Evolutionary conservation across 23 red algal genomes (phyloP), one percentile per base, ranked within the genome.

Genomic region (Gracilaria domingensis): DNA sequence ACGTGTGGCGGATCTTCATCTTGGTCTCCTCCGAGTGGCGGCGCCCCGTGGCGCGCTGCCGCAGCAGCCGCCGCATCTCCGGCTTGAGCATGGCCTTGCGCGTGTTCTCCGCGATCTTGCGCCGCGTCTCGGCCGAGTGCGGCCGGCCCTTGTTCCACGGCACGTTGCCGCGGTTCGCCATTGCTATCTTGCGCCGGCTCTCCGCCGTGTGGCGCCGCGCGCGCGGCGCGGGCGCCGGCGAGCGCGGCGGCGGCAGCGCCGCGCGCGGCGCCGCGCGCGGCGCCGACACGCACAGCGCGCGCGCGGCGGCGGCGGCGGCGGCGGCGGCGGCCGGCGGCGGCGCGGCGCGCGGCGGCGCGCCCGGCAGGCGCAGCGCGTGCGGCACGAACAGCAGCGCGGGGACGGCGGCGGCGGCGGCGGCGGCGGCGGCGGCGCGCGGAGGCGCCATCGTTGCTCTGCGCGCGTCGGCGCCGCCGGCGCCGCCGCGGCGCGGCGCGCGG

Each of bases 101-200:
- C 26, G 93, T 93, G 4, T 64, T 60, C 66, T 85, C 83, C 26
- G 96, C 86, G 47, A 98, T 98, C 58, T 95, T 95, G 25, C 78
- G 88, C 20, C 76, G 82, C 30, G 96, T 98, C 83, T 95, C 96
- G 12, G 81, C 90, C 24, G 86, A 92, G 34, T 98, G 96, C 26
- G 89, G 54, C 21, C 79, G 78, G 33, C 96, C 96, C 87, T 95
- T 95, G 44, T 98, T 98, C 96, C 96, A 98, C 37, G 96, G 96
- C 40, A 95, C 78, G 20, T 86, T 77, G 23, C 96, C 96, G 33
- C 90, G 89, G 39, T 92, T 95, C 26, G 92, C 96, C 34, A 62
- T 67, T 9, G 88, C 81, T 25, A 98, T 98, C 66, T 98, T 98
- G 28, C 80, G 83, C 30, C 76, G 75, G 37, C 82, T 50, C 83